These are phyloP conservation scores for Vicia sativa DNA, from an alignment of 306 rosid species.

Conservation along the genomic window DNA sequence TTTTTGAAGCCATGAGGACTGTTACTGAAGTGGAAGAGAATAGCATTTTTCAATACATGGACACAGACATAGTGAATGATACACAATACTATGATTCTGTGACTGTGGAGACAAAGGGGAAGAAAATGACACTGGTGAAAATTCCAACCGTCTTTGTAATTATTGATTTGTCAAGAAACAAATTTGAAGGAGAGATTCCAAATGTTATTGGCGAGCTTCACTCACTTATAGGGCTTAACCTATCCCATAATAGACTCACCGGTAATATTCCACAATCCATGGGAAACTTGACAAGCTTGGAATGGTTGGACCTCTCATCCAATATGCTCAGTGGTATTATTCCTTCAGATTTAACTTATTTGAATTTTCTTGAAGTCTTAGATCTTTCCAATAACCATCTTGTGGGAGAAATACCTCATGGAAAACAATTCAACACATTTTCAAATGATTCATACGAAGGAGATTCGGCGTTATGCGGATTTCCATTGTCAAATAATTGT, in stretches of 20 bases:
- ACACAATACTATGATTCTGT: slow-evolving; percentile 1
- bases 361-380: slow-evolving; percentile 21
- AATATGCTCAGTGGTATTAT: slow-evolving; percentile 31
- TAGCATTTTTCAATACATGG: background rate
- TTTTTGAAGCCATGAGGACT: background rate
- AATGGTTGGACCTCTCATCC: slow-evolving; percentile 49
- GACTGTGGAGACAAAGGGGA: slow-evolving; percentile 26
- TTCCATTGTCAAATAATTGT: background rate
- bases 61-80: too few relatives aligned
- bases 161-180: slow-evolving; percentile 29
- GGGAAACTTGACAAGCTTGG: slow-evolving; percentile 26
- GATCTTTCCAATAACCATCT: slow-evolving; percentile 42
- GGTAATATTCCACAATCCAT: slow-evolving; percentile 22
- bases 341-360: slow-evolving; percentile 34
- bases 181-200: slow-evolving; percentile 44
- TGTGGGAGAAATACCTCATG: slow-evolving; percentile 42
- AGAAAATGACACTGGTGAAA: fast-evolving
- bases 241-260: slow-evolving; percentile 39
- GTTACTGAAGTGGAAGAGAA: background rate
- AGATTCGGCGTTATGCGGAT: slow-evolving; percentile 10
- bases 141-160: slow-evolving; percentile 1
- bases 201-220: slow-evolving; percentile 22
- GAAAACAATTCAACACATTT: slow-evolving; percentile 49
- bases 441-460: slow-evolving; percentile 35
- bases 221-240: slow-evolving; percentile 33